phyloP scores from a whole-genome alignment of 1,284 basidiomycete genomes.

The Phlebopus sp. region DNA sequence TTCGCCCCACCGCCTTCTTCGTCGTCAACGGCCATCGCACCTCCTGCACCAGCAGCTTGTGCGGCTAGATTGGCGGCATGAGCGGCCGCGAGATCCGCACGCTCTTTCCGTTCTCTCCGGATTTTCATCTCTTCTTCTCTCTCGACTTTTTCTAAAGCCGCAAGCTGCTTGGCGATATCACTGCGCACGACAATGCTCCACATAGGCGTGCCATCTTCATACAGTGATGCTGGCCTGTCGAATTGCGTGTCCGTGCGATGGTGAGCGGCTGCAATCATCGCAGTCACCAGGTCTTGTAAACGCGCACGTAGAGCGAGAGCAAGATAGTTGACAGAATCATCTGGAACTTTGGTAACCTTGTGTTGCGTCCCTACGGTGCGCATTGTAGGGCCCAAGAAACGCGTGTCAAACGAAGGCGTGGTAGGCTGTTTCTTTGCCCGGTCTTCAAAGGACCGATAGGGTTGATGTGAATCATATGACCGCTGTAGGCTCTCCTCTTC shows the following conservation, averaged over 20 bases:
- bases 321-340: constrained; percentile 73
- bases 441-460: constrained; percentile 65
- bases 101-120: constrained; percentile 71
- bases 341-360: constrained; percentile 62
- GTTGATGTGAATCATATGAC: constrained; percentile 55
- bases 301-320: constrained; percentile 76
- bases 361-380: constrained; percentile 59
- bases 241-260: constrained; percentile 73
- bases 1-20: constrained; percentile 55
- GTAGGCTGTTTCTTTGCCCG: constrained; percentile 68
- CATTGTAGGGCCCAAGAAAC: constrained; percentile 60
- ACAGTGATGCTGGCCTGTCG: constrained; percentile 61
- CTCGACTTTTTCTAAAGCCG: constrained; percentile 70
- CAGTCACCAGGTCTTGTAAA: constrained; percentile 66
- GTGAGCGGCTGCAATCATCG: constrained; percentile 67
- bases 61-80: constrained; percentile 61
- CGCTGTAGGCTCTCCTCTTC: constrained; percentile 77
- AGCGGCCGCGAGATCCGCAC: constrained; percentile 63
- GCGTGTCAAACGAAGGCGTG: constrained; percentile 62
- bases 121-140: constrained; percentile 76
- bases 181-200: constrained; percentile 73
- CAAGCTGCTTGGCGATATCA: constrained; percentile 74
- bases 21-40: constrained; percentile 31
- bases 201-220: constrained; percentile 67
- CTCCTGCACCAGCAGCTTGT: constrained; percentile 43